phyloP scores from a whole-genome alignment of 1,284 basidiomycete genomes.

The Leccinum solheimii region DNA sequence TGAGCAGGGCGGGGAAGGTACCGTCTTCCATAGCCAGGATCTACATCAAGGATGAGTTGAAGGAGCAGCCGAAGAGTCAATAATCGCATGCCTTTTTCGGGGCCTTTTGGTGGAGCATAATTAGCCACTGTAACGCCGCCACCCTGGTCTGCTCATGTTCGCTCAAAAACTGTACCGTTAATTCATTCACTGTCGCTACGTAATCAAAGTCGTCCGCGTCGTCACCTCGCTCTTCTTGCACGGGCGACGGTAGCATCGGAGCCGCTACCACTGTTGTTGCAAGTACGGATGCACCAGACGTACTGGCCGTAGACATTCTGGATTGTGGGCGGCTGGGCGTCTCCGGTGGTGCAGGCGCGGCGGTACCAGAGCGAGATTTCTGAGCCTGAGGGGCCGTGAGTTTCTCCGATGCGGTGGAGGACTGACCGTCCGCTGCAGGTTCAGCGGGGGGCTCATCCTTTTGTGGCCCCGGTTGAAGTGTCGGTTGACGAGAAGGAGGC shows the following conservation, averaged over 20 bases:
- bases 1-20: constrained; percentile 92
- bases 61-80: not conserved
- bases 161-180: constrained; percentile 93
- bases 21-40: constrained; percentile 96
- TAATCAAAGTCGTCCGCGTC: constrained; percentile 90
- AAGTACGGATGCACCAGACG: constrained; percentile 24
- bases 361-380: constrained; percentile 33
- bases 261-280: constrained; percentile 10
- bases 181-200: constrained; percentile 85
- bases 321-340: constrained; percentile 56
- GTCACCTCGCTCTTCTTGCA: constrained; percentile 38
- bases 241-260: constrained; percentile 33
- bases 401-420: constrained; percentile 24
- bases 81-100: constrained; percentile 75
- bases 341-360: constrained; percentile 20
- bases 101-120: constrained; percentile 98
- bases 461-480: constrained; percentile 38
- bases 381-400: constrained; percentile 26
- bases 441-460: constrained; percentile 50
- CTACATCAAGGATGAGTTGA: constrained; percentile 40
- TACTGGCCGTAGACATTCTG: constrained; percentile 47
- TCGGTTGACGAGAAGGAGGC: constrained; percentile 49
- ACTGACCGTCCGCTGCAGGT: constrained; percentile 33
- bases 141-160: constrained; percentile 97
- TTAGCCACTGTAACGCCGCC: constrained; percentile 94